Evolutionary conservation across 805 yeast genomes (phyloP).

Genomic region (Sugiyamaella qingdaonensis): DNA sequence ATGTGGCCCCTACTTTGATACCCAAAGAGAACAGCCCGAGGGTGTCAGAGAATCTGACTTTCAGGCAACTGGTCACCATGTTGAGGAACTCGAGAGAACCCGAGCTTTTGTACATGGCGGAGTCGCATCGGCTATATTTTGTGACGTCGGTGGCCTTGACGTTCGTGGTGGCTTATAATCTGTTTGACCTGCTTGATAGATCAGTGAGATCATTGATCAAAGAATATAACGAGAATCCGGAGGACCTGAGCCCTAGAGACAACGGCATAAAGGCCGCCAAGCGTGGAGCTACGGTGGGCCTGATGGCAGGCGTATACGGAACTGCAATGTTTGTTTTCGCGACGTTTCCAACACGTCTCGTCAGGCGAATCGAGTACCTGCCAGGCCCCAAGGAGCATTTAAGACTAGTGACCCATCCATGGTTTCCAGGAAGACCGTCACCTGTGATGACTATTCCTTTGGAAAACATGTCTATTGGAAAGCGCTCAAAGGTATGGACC

Average conservation of each 20-base stretch:
- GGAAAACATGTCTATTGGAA: conserved; percentile 49
- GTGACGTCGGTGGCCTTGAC: conserved; percentile 65
- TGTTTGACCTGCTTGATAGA: conserved; percentile 50
- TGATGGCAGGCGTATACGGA: conserved; percentile 35
- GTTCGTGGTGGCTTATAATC: conserved; percentile 63
- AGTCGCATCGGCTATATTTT: conserved; percentile 75
- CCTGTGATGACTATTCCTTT: conserved; percentile 70
- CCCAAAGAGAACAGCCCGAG: conserved; percentile 79
- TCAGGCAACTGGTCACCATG: conserved; percentile 58
- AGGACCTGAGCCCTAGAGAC: conserved; percentile 40
- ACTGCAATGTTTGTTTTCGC: conserved; percentile 44
- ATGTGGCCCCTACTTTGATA: conserved; percentile 57
- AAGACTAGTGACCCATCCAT: conserved; percentile 68
- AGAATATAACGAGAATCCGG: conserved; percentile 50
- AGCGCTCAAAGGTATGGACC: conserved; percentile 69
- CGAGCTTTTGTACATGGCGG: conserved; percentile 76
- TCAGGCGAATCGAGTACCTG: conserved; percentile 72
- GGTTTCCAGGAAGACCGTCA: conserved; percentile 70
- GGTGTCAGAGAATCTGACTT: conserved; percentile 51
- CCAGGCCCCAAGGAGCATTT: conserved; percentile 52
- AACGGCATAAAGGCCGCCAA: conserved; percentile 35
- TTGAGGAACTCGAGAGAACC: conserved; percentile 55
- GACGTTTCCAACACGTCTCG: conserved; percentile 62
- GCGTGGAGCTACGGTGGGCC: conserved; percentile 37
- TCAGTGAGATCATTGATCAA: conserved; percentile 48